Evolutionary conservation across 2,329 filamentous ascomycete genomes (phyloP), one percentile per base, ranked within the genome.

Genomic region (Cladosporium velox): DNA sequence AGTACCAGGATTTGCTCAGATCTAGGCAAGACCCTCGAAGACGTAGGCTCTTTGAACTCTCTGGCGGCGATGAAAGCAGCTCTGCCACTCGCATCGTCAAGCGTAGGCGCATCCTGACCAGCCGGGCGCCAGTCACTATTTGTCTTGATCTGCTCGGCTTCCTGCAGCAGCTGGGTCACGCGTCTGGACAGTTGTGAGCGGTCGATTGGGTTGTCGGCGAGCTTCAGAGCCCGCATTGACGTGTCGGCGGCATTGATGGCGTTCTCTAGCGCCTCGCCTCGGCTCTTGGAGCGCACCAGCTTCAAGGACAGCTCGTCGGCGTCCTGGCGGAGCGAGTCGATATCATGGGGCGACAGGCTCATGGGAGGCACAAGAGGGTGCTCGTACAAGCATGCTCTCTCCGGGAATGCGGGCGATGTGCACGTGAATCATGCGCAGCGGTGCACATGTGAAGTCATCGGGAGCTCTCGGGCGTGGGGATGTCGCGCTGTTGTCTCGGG

Each of bases 1-100:
- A 91, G 82, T 10, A 98, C 78, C 60, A 97, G 88, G 34, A 91
- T 89, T 73, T 93, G 85, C 77, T 97, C 93, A 18, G 84, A 83
- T 4, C 85, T 90, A 2, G 91, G 85, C 15, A 91, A 81, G 65
- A 85, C 82, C 63, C 91, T 85, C 89, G 86, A 11, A 80, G 84
- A 28, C 86, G 87, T 3, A 2, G 86, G 85, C 68, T 83, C 81
- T 54, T 75, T 78, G 41, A 83, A 73, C 52, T 74, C 70, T 49
- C 74, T 76, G 34, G 77, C 73, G 38, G 75, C 73, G 30, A 60
- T 65, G 24, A 64, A 64, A 8, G 61, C 61, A 32, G 51, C 61
- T 35, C 61, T 55, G 26, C 61, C 61, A 18, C 61, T 57, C 10
- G 55, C 57, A 60, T 65, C 64, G 18, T 51, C 32, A 11, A 55